Percentiles rank a stretch among this genome's conserved stretches.
phyloP scores from a whole-genome alignment of 1,284 basidiomycete species.

The Boletus calvinii region DNA sequence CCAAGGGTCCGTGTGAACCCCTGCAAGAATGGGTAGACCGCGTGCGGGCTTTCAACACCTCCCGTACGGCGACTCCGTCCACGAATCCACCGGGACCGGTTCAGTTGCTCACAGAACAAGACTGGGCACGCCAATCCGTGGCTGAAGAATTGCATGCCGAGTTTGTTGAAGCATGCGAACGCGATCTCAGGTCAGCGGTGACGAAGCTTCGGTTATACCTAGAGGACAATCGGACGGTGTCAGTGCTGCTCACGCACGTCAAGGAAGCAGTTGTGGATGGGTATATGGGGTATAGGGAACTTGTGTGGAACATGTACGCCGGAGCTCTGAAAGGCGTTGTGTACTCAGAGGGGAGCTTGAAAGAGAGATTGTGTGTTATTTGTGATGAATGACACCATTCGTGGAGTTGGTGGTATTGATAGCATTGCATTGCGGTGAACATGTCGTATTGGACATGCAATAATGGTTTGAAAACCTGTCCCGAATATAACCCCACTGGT shows the following conservation, averaged over 20 bases:
- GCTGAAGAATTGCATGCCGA: conserved; percentile 51
- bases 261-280: conserved; percentile 71
- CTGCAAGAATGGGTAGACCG: conserved; percentile 61
- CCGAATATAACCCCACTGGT: too few relatives aligned
- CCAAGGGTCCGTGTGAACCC: conserved; percentile 49
- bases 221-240: conserved; percentile 74
- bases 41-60: conserved; percentile 37
- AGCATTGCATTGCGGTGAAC: too few relatives aligned
- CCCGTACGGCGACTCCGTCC: conserved; percentile 16
- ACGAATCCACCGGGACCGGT: conserved; percentile 12
- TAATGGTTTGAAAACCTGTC: too few relatives aligned
- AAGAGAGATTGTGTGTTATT: conserved; percentile 28
- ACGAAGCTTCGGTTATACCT: conserved; percentile 70
- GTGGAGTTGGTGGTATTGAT: background rate
- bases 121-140: conserved; percentile 48
- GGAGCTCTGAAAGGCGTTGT: conserved; percentile 38
- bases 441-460: too few relatives aligned
- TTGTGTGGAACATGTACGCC: conserved; percentile 41
- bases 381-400: conserved; percentile 24
- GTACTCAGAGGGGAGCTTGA: conserved; percentile 38
- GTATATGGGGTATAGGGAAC: conserved; percentile 68
- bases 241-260: conserved; percentile 74
- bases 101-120: conserved; percentile 33
- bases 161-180: conserved; percentile 52
- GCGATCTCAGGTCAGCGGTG: conserved; percentile 56